Percentiles rank a stretch among this genome's conserved stretches.
Conservation (phyloP, 139 green algal species). For the Edaphochlamys debaryana region DNA sequence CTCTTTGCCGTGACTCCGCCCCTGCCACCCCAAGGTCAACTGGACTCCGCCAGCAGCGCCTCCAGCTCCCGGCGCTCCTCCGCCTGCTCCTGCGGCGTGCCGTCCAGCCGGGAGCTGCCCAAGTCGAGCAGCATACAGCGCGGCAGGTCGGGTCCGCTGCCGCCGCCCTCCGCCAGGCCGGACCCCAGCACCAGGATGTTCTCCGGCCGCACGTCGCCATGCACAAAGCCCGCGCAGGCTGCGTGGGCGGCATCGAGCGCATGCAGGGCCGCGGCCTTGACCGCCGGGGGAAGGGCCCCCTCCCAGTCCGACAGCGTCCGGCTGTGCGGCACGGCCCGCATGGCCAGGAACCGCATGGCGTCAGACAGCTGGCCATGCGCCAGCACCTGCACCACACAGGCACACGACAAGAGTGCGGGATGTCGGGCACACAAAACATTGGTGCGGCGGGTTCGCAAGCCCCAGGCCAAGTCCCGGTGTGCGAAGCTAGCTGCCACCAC, state of each 20-base stretch:
- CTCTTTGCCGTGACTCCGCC: too few relatives aligned
- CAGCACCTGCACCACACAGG: too few relatives aligned
- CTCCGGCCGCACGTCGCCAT: background rate
- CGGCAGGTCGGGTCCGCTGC: background rate
- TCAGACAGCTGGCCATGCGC: too few relatives aligned
- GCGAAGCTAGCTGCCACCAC: too few relatives aligned
- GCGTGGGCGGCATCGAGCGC: background rate
- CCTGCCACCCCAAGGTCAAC: too few relatives aligned
- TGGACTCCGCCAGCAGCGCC: background rate
- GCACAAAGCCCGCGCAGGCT: conserved; percentile 2
- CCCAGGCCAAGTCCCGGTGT: too few relatives aligned
- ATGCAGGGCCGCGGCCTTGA: background rate
- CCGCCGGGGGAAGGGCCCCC: background rate
- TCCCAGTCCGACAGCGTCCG: background rate
- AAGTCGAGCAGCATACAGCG: conserved; percentile 8
- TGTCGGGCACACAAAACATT: too few relatives aligned
- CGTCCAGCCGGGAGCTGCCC: background rate
- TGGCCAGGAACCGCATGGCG: too few relatives aligned
- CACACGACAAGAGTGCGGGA: too few relatives aligned
- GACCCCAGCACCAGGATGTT: background rate
- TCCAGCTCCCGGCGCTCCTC: background rate
- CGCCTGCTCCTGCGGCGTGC: background rate
- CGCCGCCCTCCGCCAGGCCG: background rate
- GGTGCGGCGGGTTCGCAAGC: too few relatives aligned
- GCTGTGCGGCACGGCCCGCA: too few relatives aligned